phyloP scores from a whole-genome alignment of 495 filamentous ascomycete species.

The Neurospora sp. region DNA sequence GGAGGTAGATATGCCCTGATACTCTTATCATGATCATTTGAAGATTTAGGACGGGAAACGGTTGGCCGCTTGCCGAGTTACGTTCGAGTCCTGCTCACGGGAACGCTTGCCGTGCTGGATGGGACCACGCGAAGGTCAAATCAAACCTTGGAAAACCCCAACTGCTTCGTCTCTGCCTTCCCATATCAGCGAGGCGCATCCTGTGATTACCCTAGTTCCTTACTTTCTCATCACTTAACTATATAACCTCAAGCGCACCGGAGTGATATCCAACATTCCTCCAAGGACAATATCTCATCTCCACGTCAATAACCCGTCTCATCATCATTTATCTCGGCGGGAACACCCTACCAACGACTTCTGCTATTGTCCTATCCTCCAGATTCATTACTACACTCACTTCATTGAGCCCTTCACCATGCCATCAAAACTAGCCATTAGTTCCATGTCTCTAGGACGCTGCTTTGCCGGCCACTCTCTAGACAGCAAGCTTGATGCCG shows the following conservation, averaged over 20 bases:
- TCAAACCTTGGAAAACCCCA: not conserved
- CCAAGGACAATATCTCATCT: not conserved
- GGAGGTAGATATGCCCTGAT: not conserved
- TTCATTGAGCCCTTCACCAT: slow-evolving; percentile 6
- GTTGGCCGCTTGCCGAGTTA: not conserved
- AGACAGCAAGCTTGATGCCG: slow-evolving; percentile 53
- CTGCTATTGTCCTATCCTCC: not conserved
- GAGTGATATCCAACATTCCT: not conserved
- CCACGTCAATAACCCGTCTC: not conserved
- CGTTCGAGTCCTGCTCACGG: not conserved
- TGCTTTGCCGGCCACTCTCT: slow-evolving; percentile 46
- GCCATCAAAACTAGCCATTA: slow-evolving; percentile 42
- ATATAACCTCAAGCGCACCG: not conserved
- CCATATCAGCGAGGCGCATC: not conserved
- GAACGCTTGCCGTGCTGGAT: not conserved
- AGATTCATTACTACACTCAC: not conserved
- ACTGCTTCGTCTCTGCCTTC: not conserved
- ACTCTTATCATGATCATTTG: not conserved
- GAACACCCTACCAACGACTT: not conserved
- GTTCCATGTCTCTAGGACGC: slow-evolving; percentile 66
- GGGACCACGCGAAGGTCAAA: not conserved
- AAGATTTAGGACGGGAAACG: not conserved
- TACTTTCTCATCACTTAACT: not conserved
- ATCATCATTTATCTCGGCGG: not conserved
- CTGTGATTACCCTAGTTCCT: not conserved